Conservation (phyloP, 495 filamentous ascomycete species). For the Lepidopterella palustris region DNA sequence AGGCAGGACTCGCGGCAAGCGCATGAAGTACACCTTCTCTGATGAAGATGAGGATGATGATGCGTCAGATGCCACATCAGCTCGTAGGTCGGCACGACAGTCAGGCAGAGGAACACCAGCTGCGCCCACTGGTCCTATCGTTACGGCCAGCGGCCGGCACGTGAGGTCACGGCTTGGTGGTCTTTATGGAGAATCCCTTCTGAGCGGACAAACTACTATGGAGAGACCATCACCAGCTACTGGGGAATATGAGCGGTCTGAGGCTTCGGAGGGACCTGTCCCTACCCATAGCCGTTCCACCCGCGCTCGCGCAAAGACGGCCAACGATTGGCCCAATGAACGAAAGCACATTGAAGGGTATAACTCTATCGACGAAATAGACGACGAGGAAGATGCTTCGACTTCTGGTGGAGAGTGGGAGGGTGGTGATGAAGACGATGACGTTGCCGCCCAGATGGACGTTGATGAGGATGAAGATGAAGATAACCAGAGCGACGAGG, state of each 20-base stretch:
- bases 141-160: constrained; percentile 86
- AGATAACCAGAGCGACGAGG: constrained; percentile 19
- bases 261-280: constrained; percentile 31
- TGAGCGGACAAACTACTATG: constrained; percentile 44
- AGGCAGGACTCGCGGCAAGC: constrained; percentile 90
- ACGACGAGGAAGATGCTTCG: constrained; percentile 55
- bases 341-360: constrained; percentile 43
- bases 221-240: constrained; percentile 27
- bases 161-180: constrained; percentile 68
- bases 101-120: constrained; percentile 65
- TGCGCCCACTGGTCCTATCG: constrained; percentile 54
- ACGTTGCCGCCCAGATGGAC: constrained; percentile 42
- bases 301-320: constrained; percentile 23
- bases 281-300: constrained; percentile 29
- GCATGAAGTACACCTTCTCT: constrained; percentile 91
- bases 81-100: constrained; percentile 67
- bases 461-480: constrained; percentile 32
- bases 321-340: constrained; percentile 36
- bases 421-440: constrained; percentile 66
- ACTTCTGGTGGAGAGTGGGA: constrained; percentile 57
- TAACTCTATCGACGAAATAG: constrained; percentile 55
- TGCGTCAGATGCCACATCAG: constrained; percentile 55
- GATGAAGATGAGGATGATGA: constrained; percentile 72
- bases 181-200: constrained; percentile 66
- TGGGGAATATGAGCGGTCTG: constrained; percentile 33